Conservation (phyloP, 441 rosid genomes). For the Rhodomyrtus psidioides region DNA sequence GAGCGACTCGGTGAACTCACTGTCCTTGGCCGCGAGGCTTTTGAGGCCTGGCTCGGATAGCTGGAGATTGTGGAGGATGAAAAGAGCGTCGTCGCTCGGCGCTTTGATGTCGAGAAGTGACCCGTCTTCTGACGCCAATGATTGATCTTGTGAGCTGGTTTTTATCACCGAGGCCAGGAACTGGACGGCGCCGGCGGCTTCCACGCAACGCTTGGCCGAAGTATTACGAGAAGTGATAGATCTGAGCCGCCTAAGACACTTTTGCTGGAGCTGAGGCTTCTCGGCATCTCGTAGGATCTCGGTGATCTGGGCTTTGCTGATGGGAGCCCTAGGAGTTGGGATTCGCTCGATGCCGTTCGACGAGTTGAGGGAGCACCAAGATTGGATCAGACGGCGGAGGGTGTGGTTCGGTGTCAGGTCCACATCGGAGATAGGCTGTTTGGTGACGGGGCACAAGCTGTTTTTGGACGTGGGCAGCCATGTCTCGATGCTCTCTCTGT, state of each 20-base stretch:
- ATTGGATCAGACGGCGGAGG: slow-evolving; percentile 71
- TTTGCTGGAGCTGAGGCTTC: slow-evolving; percentile 38
- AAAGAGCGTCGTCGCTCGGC: slow-evolving; percentile 52
- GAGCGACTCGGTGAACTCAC: slow-evolving; percentile 42
- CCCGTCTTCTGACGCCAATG: slow-evolving; percentile 7
- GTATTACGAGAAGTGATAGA: slow-evolving; percentile 45
- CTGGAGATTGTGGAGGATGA: slow-evolving; percentile 49
- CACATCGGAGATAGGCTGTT: slow-evolving; percentile 30
- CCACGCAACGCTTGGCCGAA: slow-evolving; percentile 61
- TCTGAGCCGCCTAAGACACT: slow-evolving; percentile 42
- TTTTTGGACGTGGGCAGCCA: slow-evolving; percentile 59
- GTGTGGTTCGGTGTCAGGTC: slow-evolving; percentile 86
- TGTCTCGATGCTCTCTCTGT: slow-evolving; percentile 70
- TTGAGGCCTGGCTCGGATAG: slow-evolving; percentile 49
- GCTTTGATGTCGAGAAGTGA: slow-evolving; percentile 16
- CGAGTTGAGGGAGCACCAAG: slow-evolving; percentile 90
- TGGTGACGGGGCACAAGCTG: slow-evolving; percentile 64
- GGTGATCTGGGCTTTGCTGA: slow-evolving; percentile 43
- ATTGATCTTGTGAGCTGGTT: neutral
- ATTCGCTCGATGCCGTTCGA: slow-evolving; percentile 73
- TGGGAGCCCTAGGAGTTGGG: slow-evolving; percentile 74
- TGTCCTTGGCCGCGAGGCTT: slow-evolving; percentile 40
- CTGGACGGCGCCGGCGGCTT: slow-evolving; percentile 58
- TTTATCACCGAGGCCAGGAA: slow-evolving; percentile 49
- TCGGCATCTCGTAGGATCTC: slow-evolving; percentile 48